Conservation (phyloP, 2,329 filamentous ascomycete genomes). For the Phyllosticta citribraziliensis region DNA sequence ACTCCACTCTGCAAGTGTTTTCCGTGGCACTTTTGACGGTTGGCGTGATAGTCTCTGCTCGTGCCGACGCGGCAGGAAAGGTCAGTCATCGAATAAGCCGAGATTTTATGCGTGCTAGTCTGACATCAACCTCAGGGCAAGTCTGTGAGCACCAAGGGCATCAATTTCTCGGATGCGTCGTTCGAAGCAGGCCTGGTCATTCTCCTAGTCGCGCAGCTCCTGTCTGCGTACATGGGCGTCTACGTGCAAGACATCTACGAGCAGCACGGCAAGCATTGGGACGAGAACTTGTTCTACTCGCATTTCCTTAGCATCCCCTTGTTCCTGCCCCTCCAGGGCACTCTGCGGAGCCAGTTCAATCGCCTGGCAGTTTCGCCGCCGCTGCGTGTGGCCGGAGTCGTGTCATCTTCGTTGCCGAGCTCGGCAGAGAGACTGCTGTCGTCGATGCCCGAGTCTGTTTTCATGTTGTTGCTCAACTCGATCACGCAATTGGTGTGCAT, state of each 20-base stretch:
- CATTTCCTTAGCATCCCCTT: conserved; percentile 65
- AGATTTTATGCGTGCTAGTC: background rate
- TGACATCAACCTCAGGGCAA: conserved; percentile 27
- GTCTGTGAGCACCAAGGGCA: conserved; percentile 31
- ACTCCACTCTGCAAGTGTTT: conserved; percentile 67
- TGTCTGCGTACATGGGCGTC: conserved; percentile 89
- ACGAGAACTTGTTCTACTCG: conserved; percentile 93
- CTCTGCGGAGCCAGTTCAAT: conserved; percentile 53
- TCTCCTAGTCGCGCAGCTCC: conserved; percentile 75
- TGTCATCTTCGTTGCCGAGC: conserved; percentile 22
- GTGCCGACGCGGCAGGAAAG: conserved; percentile 81
- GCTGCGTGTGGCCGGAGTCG: conserved; percentile 32
- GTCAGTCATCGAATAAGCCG: conserved; percentile 34
- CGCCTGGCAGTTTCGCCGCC: conserved; percentile 55
- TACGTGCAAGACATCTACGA: conserved; percentile 89
- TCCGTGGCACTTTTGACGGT: conserved; percentile 75
- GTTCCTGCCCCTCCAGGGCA: conserved; percentile 61
- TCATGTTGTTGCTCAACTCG: conserved; percentile 65
- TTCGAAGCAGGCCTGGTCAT: conserved; percentile 67
- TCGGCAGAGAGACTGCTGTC: conserved; percentile 19
- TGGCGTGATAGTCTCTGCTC: conserved; percentile 79
- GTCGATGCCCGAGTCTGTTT: conserved; percentile 54
- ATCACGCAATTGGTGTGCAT: conserved; percentile 92
- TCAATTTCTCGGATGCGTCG: conserved; percentile 30
- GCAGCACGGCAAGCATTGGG: conserved; percentile 80